Conservation (phyloP, 2,329 filamentous ascomycete species). For the Daldinia sp. region DNA sequence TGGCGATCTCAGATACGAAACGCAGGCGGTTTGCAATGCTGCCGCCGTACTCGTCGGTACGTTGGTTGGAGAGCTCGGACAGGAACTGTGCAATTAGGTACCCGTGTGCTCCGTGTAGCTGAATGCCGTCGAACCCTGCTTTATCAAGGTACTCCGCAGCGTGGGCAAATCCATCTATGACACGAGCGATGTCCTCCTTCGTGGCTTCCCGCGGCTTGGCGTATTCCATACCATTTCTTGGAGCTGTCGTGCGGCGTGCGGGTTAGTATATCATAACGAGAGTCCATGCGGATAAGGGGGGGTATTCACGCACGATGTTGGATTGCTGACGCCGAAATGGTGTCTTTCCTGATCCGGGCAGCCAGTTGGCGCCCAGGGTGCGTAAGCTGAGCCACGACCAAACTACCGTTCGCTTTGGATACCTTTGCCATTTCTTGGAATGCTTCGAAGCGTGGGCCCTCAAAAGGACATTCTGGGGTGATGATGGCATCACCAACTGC, state of each 20-base stretch:
- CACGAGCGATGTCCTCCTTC: constrained; percentile 60
- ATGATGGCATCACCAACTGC: constrained; percentile 67
- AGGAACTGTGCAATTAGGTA: constrained; percentile 64
- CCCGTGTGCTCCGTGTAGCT: constrained; percentile 61
- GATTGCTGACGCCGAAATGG: constrained; percentile 54
- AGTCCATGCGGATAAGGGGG: neutral
- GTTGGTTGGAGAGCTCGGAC: constrained; percentile 56
- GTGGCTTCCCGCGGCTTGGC: constrained; percentile 62
- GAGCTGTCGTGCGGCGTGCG: neutral
- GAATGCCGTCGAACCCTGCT: constrained; percentile 59
- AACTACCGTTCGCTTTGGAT: constrained; percentile 64
- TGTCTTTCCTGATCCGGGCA: constrained; percentile 46
- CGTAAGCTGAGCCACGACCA: constrained; percentile 68
- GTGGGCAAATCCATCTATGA: constrained; percentile 70
- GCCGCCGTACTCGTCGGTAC: constrained; percentile 61
- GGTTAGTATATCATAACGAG: neutral
- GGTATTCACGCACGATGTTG: constrained; percentile 41
- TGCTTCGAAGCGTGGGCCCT: constrained; percentile 67
- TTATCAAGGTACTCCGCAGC: constrained; percentile 65
- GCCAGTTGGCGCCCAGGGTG: constrained; percentile 67
- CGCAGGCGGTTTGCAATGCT: constrained; percentile 56
- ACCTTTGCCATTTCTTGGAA: constrained; percentile 65
- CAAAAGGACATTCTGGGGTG: constrained; percentile 57
- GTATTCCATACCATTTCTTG: constrained; percentile 41
- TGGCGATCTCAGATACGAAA: constrained; percentile 56